Evolutionary conservation across 139 green algal species (phyloP).

Genomic region (Pleodorina starrii): DNA sequence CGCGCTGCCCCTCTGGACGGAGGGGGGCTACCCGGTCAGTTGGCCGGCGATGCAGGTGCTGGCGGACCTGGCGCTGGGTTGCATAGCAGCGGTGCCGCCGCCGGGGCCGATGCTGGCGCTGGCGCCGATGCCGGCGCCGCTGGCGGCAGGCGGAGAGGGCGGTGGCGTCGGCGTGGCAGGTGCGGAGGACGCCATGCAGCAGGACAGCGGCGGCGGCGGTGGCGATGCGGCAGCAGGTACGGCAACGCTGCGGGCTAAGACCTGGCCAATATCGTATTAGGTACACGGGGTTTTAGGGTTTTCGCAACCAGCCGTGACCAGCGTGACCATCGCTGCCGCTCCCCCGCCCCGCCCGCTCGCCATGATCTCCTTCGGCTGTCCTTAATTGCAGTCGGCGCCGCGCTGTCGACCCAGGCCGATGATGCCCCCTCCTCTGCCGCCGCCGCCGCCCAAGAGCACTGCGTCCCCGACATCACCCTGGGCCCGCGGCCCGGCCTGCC

Average conservation of each 20-base stretch:
- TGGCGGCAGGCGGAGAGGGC: not conserved
- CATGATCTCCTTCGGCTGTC: too few relatives aligned
- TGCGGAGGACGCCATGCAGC: not conserved
- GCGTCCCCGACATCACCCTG: slow-evolving; percentile 16
- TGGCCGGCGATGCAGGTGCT: slow-evolving; percentile 17
- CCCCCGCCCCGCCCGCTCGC: too few relatives aligned
- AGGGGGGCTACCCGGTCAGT: not conserved
- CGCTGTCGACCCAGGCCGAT: too few relatives aligned
- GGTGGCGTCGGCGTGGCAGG: not conserved
- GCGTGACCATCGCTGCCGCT: too few relatives aligned
- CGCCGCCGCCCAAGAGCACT: not conserved
- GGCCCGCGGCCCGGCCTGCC: slow-evolving; percentile 9
- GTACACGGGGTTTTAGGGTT: too few relatives aligned
- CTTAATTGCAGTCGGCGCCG: too few relatives aligned
- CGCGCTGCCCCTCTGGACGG: not conserved
- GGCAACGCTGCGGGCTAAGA: too few relatives aligned
- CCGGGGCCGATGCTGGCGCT: not conserved
- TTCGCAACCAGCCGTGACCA: too few relatives aligned
- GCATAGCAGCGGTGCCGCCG: not conserved
- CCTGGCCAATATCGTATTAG: too few relatives aligned
- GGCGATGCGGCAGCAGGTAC: not conserved
- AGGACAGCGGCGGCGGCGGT: not conserved
- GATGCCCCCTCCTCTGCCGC: too few relatives aligned
- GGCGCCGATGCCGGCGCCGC: not conserved
- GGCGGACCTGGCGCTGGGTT: slow-evolving; percentile 27